Percentiles rank a stretch among this genome's conserved stretches.
Conservation (phyloP, 495 filamentous ascomycete species). For the Annulohypoxylon nitens region DNA sequence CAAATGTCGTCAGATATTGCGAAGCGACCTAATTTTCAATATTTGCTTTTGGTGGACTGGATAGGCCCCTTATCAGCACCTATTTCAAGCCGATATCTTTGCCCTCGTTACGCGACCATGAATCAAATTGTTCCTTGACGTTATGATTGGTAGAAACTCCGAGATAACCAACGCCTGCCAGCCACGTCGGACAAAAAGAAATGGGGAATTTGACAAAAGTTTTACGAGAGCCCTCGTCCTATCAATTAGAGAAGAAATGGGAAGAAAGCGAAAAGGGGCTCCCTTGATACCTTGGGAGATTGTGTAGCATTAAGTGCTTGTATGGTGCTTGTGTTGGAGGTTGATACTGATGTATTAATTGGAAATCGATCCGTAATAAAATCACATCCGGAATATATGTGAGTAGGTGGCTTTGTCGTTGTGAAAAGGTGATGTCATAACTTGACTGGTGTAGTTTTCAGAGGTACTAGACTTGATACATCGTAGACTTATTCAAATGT, state of each 20-base stretch:
- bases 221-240: conserved; percentile 21
- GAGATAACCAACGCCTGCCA: conserved; percentile 36
- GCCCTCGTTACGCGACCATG: conserved; percentile 12
- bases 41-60: background rate
- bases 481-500: background rate
- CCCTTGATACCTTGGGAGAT: background rate
- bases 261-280: background rate
- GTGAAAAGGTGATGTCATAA: conserved; percentile 14
- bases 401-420: background rate
- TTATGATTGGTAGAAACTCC: conserved; percentile 35
- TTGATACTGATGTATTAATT: background rate
- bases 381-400: background rate
- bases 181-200: conserved; percentile 42
- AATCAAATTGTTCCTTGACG: conserved; percentile 1
- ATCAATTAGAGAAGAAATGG: conserved; percentile 1
- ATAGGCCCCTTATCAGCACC: background rate
- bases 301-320: background rate
- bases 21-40: background rate
- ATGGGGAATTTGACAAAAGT: conserved; percentile 27
- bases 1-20: background rate
- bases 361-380: too few species aligned
- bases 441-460: conserved; percentile 1
- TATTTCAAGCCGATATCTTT: conserved; percentile 2
- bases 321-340: background rate
- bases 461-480: background rate